Evolutionary conservation across 768 basidiomycete species (phyloP), one percentile per base, ranked within the genome.

Genomic region (Hysterangium stoloniferum): DNA sequence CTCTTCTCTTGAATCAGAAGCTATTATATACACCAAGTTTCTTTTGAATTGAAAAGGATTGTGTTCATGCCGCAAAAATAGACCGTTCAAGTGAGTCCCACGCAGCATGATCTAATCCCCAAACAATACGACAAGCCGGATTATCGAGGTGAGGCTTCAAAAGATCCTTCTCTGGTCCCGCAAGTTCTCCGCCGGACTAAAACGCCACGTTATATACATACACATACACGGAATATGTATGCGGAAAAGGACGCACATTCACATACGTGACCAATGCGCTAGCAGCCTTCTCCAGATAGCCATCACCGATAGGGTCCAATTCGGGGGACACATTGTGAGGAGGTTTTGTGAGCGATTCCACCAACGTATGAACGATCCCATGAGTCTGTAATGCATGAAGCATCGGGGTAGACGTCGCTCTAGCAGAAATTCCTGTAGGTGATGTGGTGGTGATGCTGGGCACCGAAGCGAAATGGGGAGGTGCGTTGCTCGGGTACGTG

Each of bases 311-410:
- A n/a, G 67, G 68, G 35, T 67, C 66, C 52, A 86, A 83, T 15
- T 84, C 86, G 58, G 86, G 82, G 4, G 68, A 71, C 0, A 84
- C 86, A 48, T 77, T 71, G 8, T 85, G 83, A 20, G 81, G 56
- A 6, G 85, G 84, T 4, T 65, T 61, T 0, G 68, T 70, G 4
- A 89, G 61, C 7, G 76, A 74, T 19, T 68, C 67, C 50, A 87
- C 66, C 11, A 86, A 59, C 1, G 71, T 66, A 13, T 70, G 67
- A 19, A 83, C 57, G 13, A 88, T 62, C 11, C 65, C 67, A 52
- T 75, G 65, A 19, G 66, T 56, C 27, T 59, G 55, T 32, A 89
- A 60, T 0, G 82, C 86, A 19, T 64, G 58, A n/a, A 78, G 61
- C 1, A 81, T 68, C 13, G 68, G 59, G 4, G 61, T 52, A 0